A percentile compares a stretch with the other conserved stretches of the same genome.
phyloP scores from a whole-genome alignment of 345 rosid species.

The Pistacia integerrima region DNA sequence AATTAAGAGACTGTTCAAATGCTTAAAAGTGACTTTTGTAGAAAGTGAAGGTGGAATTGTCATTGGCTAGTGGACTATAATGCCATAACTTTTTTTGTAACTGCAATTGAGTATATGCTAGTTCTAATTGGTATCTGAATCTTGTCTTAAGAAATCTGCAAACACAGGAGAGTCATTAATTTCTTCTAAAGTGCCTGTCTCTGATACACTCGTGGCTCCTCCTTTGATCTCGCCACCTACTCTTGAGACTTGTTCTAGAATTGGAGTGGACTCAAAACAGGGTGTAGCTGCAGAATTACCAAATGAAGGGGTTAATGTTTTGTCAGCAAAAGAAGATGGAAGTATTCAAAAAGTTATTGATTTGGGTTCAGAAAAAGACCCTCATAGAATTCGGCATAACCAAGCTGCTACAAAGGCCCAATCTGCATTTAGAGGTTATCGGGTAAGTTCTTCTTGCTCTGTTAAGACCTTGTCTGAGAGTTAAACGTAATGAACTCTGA shows the following conservation, averaged over 20 bases:
- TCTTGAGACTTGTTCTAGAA: slow-evolving; percentile 28
- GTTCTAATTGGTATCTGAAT: slow-evolving; percentile 20
- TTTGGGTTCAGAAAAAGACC: slow-evolving; percentile 38
- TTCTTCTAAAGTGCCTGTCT: slow-evolving; percentile 41
- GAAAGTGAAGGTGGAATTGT: not conserved
- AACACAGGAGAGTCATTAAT: slow-evolving; percentile 51
- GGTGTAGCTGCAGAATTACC: slow-evolving; percentile 30
- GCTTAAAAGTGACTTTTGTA: not conserved
- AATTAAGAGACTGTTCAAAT: not conserved
- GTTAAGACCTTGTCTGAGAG: too few relatives aligned
- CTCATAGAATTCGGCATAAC: slow-evolving; percentile 48
- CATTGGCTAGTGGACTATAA: not conserved
- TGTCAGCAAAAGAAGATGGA: slow-evolving; percentile 24
- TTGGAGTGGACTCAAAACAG: slow-evolving; percentile 30
- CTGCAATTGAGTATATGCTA: not conserved
- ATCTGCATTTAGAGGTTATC: slow-evolving; percentile 73
- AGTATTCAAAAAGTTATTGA: slow-evolving; percentile 1
- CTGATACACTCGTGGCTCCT: slow-evolving; percentile 36
- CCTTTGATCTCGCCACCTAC: slow-evolving; percentile 34
- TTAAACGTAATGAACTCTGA: too few relatives aligned
- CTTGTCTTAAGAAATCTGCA: slow-evolving; percentile 46
- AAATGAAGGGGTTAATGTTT: slow-evolving; percentile 25
- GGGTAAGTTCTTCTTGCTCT: slow-evolving; percentile 44
- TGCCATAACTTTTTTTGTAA: not conserved
- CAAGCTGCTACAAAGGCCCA: slow-evolving; percentile 67